phyloP scores from a whole-genome alignment of 352 stramenopile species.

The Plasmopara viticola region DNA sequence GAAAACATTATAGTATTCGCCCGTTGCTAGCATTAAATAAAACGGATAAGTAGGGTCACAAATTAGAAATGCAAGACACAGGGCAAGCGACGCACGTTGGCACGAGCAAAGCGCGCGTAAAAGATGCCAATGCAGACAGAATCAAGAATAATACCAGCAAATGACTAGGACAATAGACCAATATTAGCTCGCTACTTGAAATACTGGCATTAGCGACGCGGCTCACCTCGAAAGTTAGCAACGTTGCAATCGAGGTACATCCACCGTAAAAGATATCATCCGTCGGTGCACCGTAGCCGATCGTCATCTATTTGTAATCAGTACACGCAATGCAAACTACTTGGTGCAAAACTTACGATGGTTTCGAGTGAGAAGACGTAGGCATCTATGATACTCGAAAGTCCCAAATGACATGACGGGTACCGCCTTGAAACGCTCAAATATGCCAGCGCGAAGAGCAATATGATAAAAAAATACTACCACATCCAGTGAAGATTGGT shows the following conservation, averaged over 20 bases:
- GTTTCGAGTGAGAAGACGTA: conserved; percentile 87
- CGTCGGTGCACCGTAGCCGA: conserved; percentile 79
- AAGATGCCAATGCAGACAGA: conserved; percentile 86
- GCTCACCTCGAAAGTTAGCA: conserved; percentile 69
- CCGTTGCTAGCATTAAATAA: conserved; percentile 44
- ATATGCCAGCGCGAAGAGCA: conserved; percentile 75
- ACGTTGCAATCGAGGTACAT: conserved; percentile 68
- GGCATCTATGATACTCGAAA: conserved; percentile 69
- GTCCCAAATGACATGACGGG: conserved; percentile 63
- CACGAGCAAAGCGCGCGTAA: conserved; percentile 73
- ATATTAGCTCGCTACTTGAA: background rate
- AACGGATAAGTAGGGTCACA: background rate
- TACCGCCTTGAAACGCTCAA: conserved; percentile 57
- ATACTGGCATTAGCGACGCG: background rate
- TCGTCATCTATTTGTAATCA: conserved; percentile 66
- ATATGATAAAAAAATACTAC: conserved; percentile 78
- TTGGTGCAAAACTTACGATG: conserved; percentile 46
- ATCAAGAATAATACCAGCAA: conserved; percentile 80
- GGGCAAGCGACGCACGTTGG: conserved; percentile 44
- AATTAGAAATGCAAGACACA: background rate
- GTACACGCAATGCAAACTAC: conserved; percentile 1
- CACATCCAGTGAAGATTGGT: conserved; percentile 2
- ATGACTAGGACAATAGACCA: conserved; percentile 35
- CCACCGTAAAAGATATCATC: conserved; percentile 86
- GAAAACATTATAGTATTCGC: conserved; percentile 86